phyloP scores from a whole-genome alignment of 371 early-diverging fungal species.

The Furculomyces boomerangus region DNA sequence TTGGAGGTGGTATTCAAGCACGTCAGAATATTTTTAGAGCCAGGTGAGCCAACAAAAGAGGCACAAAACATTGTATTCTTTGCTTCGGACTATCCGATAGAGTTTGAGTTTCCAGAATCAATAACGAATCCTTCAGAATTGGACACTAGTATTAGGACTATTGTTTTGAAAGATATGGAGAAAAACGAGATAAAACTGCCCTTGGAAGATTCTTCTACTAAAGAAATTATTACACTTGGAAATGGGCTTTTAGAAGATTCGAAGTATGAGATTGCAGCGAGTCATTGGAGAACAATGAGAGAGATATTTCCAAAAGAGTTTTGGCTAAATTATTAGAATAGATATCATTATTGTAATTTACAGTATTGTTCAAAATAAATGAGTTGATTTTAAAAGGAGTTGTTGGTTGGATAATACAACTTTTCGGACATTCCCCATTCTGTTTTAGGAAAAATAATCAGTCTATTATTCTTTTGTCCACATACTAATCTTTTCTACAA shows the following conservation, averaged over 20 bases:
- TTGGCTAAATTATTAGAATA: slow-evolving; percentile 43
- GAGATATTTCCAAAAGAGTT: slow-evolving; percentile 35
- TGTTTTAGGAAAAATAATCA: not conserved
- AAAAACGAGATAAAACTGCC: slow-evolving; percentile 16
- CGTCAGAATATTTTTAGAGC: slow-evolving; percentile 35
- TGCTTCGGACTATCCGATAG: slow-evolving; percentile 34
- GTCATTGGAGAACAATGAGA: slow-evolving; percentile 53
- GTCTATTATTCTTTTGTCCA: not conserved
- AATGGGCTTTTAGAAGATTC: slow-evolving; percentile 30
- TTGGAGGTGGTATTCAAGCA: slow-evolving; percentile 32
- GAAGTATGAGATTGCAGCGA: slow-evolving; percentile 27
- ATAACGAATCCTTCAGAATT: not conserved
- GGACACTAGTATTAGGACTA: slow-evolving; percentile 5
- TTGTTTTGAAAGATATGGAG: slow-evolving; percentile 11
- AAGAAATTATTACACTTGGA: slow-evolving; percentile 22
- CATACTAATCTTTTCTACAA: not conserved
- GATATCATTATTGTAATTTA: not conserved
- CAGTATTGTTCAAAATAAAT: too few relatives aligned
- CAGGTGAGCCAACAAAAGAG: not conserved
- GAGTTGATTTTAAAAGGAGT: too few relatives aligned
- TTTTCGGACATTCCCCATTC: not conserved
- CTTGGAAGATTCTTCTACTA: slow-evolving; percentile 1
- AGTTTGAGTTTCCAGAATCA: slow-evolving; percentile 16
- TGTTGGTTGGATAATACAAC: too few relatives aligned
- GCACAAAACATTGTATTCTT: slow-evolving; percentile 28